Evolutionary conservation across 2,329 filamentous ascomycete genomes (phyloP), one percentile per base, ranked within the genome.

Genomic region (Diaporthe amygdali): DNA sequence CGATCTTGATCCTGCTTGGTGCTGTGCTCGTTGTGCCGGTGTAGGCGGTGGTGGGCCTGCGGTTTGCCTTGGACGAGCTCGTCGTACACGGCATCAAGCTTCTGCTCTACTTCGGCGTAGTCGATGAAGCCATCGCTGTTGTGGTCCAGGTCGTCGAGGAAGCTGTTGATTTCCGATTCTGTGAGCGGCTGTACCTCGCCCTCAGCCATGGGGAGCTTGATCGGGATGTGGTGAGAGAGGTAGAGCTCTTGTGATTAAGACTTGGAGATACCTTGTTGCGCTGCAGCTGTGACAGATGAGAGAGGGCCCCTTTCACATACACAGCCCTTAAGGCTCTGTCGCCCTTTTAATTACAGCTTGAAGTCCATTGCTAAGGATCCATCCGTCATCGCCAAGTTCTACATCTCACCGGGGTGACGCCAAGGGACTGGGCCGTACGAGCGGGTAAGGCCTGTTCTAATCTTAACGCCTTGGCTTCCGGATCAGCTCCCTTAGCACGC

Each of bases 131-230:
- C 87, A 76, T 89, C 84, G 25, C 81, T 81, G 71, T 89, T 82
- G 72, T 82, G 81, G 74, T 89, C 87, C 3, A 90, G 79, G 37
- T 86, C 84, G 70, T 88, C 81, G 49, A 90, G 79, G 67, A 90
- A 90, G 5, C 81, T 76, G 8, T 84, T 77, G 56, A 89, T 86
- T 74, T 90, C 87, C 8, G 85, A 80, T 63, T 88, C 82, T 55
- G 77, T 81, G 55, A 86, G 79, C 56, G 80, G 82, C 49, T 78
- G 73, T 2, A 79, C 73, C 74, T 80, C n/a, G 44, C 41, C 59
- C 39, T 34, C 41, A 63, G 59, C 59, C 59, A 63, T 63, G 10
- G 12, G 10, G 41, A 47, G 32, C 7, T 14, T 14, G 20, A 9
- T 63, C 20, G 6, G n/a, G n/a, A n/a, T n/a, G n/a, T n/a, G n/a